Base-by-base conservation (phyloP, 2,329 filamentous ascomycete species). In the Chaetothyriales sp. region DNA sequence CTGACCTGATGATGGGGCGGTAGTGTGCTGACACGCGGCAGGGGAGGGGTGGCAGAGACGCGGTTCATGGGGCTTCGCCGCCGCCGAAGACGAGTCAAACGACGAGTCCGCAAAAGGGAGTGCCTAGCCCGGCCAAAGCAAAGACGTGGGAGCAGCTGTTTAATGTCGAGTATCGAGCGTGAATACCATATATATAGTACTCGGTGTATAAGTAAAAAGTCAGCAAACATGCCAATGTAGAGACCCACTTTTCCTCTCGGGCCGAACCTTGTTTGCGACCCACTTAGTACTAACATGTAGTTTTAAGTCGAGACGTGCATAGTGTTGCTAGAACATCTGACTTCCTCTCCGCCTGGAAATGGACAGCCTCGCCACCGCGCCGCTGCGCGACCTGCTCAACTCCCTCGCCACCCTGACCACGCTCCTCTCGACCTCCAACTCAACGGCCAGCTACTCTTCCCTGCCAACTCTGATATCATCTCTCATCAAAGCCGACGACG, bases 1-100 rank as follows among this genome's bases (percentile, higher is more conserved):
- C 67, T 63, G 69, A 72, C 64, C 65, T 69, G 52, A 66, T 69
- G 61, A 65, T 66, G 55, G 69, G 69, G 60, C 67, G 69, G 56
- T 72, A 65, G 70, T 15, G 44, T 22, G 46, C 28, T 18, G 7
- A 47, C 46, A 19, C 20, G 19, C 8, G 18, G 18, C 22, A 18
- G 46, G 28, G 25, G 15, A 33, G 46, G 18, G 15, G 46, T 46
- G 44, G 8, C 44, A 13, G 22, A 46, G 44, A 20, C 8, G 2
- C 44, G 18, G 44, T 28, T 46, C 8, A 20, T 28, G n/a, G 43
- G 18, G 20, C 43, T 25, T 25, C 18, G 18, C 19, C 44, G n/a
- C 22, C 44, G 15, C 7, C 43, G 22, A 20, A 46, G 44, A 20
- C 19, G n/a, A 46, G 19, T 20, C 44, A 15, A 5, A 40, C 44